These are phyloP conservation scores for Flaveria bidentis DNA, from an alignment of 129 eudicot species.

Conservation along the genomic window DNA sequence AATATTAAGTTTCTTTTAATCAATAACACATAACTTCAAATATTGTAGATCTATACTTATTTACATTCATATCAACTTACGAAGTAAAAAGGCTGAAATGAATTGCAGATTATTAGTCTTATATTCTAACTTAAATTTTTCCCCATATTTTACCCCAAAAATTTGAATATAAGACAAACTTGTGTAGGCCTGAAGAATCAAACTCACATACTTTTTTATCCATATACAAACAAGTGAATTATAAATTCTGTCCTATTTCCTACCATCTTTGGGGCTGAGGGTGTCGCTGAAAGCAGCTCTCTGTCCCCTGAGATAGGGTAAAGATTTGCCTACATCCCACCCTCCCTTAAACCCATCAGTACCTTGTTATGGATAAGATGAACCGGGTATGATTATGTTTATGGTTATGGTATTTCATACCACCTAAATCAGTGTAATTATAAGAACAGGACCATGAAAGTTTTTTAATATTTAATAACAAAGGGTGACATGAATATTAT, in stretches of 20 bases:
- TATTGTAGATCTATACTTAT: neutral
- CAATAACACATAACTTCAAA: neutral
- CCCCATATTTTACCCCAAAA: neutral
- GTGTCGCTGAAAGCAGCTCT: too few relatives aligned
- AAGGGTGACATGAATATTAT: neutral
- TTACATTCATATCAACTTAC: neutral
- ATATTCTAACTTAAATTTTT: neutral
- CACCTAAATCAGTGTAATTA: neutral
- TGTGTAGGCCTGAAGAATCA: neutral
- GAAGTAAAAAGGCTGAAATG: neutral
- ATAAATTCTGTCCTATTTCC: neutral
- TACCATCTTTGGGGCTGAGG: too few relatives aligned
- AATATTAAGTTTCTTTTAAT: neutral
- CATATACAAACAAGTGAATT: constrained; percentile 3
- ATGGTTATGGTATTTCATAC: neutral
- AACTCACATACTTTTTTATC: neutral
- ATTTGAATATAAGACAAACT: neutral
- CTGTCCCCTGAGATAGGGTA: too few relatives aligned
- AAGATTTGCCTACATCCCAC: too few relatives aligned
- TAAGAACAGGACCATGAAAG: neutral
- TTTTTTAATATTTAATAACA: neutral
- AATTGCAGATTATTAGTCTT: neutral
- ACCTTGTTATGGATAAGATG: too few relatives aligned
- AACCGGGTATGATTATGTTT: too few relatives aligned
- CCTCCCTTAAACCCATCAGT: too few relatives aligned